Evolutionary conservation across 176 grass and related monocot genomes (phyloP), one percentile per base, ranked within the genome.

Genomic region (Avena eriantha): DNA sequence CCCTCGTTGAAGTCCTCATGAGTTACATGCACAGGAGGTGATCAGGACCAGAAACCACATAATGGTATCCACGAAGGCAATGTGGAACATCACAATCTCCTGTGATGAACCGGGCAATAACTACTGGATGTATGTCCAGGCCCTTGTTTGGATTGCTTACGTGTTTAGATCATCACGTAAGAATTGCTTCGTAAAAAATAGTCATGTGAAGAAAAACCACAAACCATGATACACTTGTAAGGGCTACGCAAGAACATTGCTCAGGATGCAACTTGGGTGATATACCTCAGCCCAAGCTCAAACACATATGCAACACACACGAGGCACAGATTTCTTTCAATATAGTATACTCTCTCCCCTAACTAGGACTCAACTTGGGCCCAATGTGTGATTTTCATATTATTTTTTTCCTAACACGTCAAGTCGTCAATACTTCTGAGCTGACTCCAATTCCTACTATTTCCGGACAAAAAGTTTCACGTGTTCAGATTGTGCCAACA

Each of bases 1-100:
- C 95, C 95, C 86, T 98, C 93, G 26, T 93, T 93, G 81, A 98
- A 98, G 78, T 98, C 95, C 51, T 98, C 95, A 8, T 95, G 95
- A 6, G 88, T 98, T 33, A 93, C 93, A 91, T 95, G 77, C 73
- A 33, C 45, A 64, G 46, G 21, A 69, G 91, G 31, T 55, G 1
- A 66, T 65, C 56, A 54, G 21, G 7, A 22, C 85, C 18, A 72
- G 21, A 41, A 31, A 22, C 49, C 3, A 56, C 3, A 16, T 33
- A 24, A 82, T 22, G 19, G 8, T 36, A 63, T 76, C 24, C 21
- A 73, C 31, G 5, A 60, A 61, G 15, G 54, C 23, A 39, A 63
- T 10, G 9, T 14, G 57, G 13, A 83, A n/a, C 21, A 71, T 33
- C 18, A 51, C 34, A 45, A 41, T 71, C n/a, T 69, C 67, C 2